Percentiles rank a stretch among this genome's conserved stretches.
Conservation (phyloP, 148 eudicot species). For the Cornus kousa region DNA sequence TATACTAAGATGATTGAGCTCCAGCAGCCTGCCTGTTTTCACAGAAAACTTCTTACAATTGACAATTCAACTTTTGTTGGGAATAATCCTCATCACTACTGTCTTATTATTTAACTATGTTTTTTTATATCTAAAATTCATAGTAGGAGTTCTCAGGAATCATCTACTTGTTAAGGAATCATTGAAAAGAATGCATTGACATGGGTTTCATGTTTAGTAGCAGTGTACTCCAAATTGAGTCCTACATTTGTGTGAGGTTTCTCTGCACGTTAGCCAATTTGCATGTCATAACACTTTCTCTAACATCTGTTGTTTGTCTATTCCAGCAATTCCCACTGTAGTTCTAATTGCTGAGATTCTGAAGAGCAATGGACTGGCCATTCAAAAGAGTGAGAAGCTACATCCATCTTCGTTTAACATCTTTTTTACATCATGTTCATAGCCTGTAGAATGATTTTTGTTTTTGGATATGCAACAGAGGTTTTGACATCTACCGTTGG, state of each 20-base stretch:
- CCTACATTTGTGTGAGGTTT: neutral
- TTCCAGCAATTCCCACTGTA: conserved; percentile 54
- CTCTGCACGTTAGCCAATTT: neutral
- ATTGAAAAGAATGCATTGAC: too few relatives aligned
- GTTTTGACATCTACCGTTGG: conserved; percentile 44
- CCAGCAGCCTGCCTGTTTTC: too few relatives aligned
- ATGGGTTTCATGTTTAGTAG: too few relatives aligned
- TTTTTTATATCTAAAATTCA: too few relatives aligned
- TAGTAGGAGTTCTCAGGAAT: too few relatives aligned
- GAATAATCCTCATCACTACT: too few relatives aligned
- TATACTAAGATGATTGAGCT: too few relatives aligned
- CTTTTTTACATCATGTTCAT: neutral
- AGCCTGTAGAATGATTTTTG: neutral
- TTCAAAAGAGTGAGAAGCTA: conserved; percentile 38
- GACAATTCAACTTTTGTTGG: too few relatives aligned
- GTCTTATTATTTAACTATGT: too few relatives aligned
- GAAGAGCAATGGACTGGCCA: conserved; percentile 46
- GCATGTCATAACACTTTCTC: neutral
- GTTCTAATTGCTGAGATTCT: conserved; percentile 51
- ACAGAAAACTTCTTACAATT: neutral
- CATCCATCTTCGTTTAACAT: neutral
- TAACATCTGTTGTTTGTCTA: neutral
- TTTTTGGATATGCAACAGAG: conserved; percentile 19
- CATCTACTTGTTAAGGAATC: too few relatives aligned
- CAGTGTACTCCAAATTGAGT: too few relatives aligned